Conservation (phyloP, 1,284 basidiomycete genomes). For the Pyrrhoderma noxium region DNA sequence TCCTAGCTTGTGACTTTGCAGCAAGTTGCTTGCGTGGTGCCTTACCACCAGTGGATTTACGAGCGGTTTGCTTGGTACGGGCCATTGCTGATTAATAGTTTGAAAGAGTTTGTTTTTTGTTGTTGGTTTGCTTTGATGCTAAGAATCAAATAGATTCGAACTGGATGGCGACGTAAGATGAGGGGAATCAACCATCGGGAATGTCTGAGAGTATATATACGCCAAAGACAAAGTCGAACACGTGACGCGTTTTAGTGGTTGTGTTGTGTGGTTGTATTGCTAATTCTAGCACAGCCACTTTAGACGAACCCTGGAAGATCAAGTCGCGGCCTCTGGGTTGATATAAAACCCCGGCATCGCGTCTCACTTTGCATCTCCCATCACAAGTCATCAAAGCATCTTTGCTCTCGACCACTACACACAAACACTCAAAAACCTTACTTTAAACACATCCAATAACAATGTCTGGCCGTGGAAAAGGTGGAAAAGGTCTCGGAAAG, state of each 20-base stretch:
- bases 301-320: no score
- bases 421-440: constrained; percentile 2
- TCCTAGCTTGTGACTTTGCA: constrained; percentile 50
- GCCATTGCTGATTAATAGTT: constrained; percentile 24
- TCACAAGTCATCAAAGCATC: background rate
- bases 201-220: constrained; percentile 2
- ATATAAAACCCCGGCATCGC: no score
- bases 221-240: constrained; percentile 4
- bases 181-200: background rate
- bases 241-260: constrained; percentile 6
- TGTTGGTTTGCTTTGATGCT: constrained; percentile 2
- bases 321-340: no score
- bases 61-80: constrained; percentile 51
- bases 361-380: no score
- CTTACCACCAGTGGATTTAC: constrained; percentile 57
- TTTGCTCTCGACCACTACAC: background rate
- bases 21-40: constrained; percentile 66
- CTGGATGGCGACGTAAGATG: constrained; percentile 15
- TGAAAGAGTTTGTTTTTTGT: constrained; percentile 3
- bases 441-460: constrained; percentile 16
- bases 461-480: constrained; percentile 46
- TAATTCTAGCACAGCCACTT: constrained; percentile 18
- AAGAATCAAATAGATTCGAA: constrained; percentile 20
- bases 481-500: constrained; percentile 36
- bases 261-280: constrained; percentile 13